Percentiles rank a stretch among this genome's conserved stretches.
Evolutionary conservation across 257 asterid genomes (phyloP).

Genomic region (Scutellaria minor): DNA sequence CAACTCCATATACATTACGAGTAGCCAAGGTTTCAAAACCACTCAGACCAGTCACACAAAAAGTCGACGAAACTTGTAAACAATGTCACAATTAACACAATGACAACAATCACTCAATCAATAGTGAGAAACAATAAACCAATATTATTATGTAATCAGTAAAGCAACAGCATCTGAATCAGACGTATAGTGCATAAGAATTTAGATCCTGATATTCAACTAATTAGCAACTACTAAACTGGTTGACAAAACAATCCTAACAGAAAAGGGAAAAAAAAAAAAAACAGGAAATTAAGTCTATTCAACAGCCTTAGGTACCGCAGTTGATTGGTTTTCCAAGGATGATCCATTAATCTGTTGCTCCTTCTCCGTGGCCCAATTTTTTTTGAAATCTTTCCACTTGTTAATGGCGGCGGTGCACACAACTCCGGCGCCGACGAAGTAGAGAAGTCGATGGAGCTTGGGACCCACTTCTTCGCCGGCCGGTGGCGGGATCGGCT

Average conservation of each 20-base stretch:
- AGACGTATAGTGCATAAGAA: background rate
- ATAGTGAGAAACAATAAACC: slow-evolving; percentile 15
- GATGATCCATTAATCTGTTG: slow-evolving; percentile 39
- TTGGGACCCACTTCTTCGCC: slow-evolving; percentile 63
- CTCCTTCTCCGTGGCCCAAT: slow-evolving; percentile 44
- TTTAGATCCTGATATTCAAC: background rate
- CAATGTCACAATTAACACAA: background rate
- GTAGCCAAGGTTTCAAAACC: too few relatives aligned
- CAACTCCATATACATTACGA: too few relatives aligned
- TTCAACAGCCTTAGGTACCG: slow-evolving; percentile 48
- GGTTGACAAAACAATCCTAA: background rate
- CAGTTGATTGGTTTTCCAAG: slow-evolving; percentile 39
- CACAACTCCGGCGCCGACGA: slow-evolving; percentile 67
- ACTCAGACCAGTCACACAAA: background rate
- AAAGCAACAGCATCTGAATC: slow-evolving; percentile 15
- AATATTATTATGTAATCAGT: background rate
- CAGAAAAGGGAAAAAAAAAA: background rate
- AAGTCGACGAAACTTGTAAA: background rate
- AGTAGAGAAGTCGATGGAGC: slow-evolving; percentile 55
- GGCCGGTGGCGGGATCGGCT: slow-evolving; percentile 38
- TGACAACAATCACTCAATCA: background rate
- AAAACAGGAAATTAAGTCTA: background rate
- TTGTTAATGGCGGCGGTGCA: slow-evolving; percentile 62
- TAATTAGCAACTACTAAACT: background rate
- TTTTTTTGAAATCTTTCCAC: slow-evolving; percentile 55